Base-by-base conservation (phyloP, 2,329 filamentous ascomycete genomes). In the Diaporthe citri region DNA sequence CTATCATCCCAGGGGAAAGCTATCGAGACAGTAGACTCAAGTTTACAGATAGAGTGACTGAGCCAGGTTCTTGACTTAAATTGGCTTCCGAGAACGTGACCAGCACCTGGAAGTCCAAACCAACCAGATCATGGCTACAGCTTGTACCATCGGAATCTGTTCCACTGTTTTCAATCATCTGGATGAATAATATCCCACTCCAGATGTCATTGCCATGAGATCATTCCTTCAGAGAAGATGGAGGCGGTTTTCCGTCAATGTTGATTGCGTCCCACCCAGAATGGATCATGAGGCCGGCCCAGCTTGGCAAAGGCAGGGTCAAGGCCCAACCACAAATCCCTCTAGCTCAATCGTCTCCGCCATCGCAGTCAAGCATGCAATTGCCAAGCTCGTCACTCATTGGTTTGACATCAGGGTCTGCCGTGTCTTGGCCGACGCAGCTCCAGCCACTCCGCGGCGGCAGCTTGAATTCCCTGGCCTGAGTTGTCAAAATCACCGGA, bases 231-330 rank as follows among this genome's bases (percentile, higher is more conserved):
- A 31, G 3, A 12, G 15, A 22, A 8, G 28, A 28, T 15, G 13
- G 4, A 22, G 20, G 22, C 10, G 2, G 34, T 20, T 25, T 52
- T 28, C 12, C 43, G 31, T 55, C 22, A 20, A 28, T 41, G 36
- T 55, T 9, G 25, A 43, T 4, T 43, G 59, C 9, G 41, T 15
- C 22, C 25, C 25, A 9, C 41, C 34, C 20, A 15, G 25, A 20
- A 48, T 22, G 60, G 17, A 64, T 20, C 12, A 28, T 3, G n/a
- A 69, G 15, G 64, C 34, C n/a, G 2, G 25, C 17, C 20, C 64
- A 52, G 46, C 48, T 69, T 69, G 64, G 64, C 64, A 41, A 7
- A 4, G 10, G 34, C 64, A 69, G 64, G 64, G 64, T 55, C 64
- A 69, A 69, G 64, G 64, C 8, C 31, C n/a, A 46, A 15, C 28